Evolutionary conservation across 305 asterid species (phyloP), one percentile per base, ranked within the genome.

Genomic region (Solanum aculeatissimum): DNA sequence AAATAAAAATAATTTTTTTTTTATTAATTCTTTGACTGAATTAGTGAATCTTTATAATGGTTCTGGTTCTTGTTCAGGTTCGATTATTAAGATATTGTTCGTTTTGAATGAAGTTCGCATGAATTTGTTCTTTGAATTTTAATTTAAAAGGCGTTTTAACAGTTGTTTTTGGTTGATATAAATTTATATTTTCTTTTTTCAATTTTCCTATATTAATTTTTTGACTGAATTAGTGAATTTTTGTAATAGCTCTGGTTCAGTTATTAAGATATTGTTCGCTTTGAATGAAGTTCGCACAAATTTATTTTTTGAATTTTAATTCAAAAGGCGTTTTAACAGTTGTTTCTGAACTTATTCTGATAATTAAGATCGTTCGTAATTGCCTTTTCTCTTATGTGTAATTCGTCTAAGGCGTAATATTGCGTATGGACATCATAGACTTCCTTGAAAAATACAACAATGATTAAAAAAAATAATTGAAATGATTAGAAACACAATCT

Each of bases 161-260:
- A n/a, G n/a, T n/a, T n/a, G n/a, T n/a, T n/a, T n/a, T n/a, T n/a
- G n/a, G n/a, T n/a, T n/a, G n/a, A n/a, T 35, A 35, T 35, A 35
- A 35, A 35, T 58, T 2, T 2, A 21, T n/a, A 21, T 9, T 16
- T 13, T 7, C 0, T 14, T 1, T 29, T 0, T 16, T 29, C 8
- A n/a, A n/a, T 13, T 63, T 63, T 27, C 4, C 14, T 7, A 15
- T 32, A 16, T 32, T 38, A 69, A 69, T 69, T 38, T 4, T 69
- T 16, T 0, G 0, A 19, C 16, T 18, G 10, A 35, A 8, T 16
- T 60, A 10, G 38, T 60, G 9, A 60, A 9, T 14, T 7, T 25
- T 3, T 1, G 0, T 60, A 60, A 60, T 2, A 0, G 0, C 1
- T 23, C 0, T 23, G 19, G 0, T 35, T 35, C 38, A 1, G 6